Base-by-base conservation (phyloP, 2,329 filamentous ascomycete species). In the Fusarium incarnatum region DNA sequence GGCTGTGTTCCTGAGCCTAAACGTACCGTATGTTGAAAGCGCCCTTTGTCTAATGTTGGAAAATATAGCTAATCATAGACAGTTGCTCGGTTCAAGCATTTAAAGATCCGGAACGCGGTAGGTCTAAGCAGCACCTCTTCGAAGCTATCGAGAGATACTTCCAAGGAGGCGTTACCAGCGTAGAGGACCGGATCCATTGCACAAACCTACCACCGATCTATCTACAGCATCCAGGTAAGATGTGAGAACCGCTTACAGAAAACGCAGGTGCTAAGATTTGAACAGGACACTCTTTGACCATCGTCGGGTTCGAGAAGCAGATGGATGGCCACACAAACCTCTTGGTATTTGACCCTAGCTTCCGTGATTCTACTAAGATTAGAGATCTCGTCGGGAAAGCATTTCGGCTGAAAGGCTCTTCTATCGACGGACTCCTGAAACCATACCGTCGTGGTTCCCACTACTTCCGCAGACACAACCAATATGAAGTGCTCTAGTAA, bases 291-390 rank as follows among this genome's bases (percentile, higher is more conserved):
- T 98, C 94, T 2, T 85, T 97, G 83, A 97, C 94, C 1, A 94
- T 98, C 54, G 85, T 98, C 57, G 95, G 95, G 0, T 85, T 97
- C 27, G 94, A 98, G 79, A 88, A 87, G 70, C 87, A 86, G 28
- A 83, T 81, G 34, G 85, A 91, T 63, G 92, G 92, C 27, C 82
- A 83, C 20, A 82, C 85, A 54, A 92, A 92, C 71, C 82, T 98
- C 20, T 83, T 98, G 1, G 92, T 97, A 15, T 97, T 97, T 77
- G 94, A 98, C 77, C 94, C 95, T 2, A 92, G 92, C 81, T 94
- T 93, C 78, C 89, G 87, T 57, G 91, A 94, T 47, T 87, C 91
- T 1, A 83, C 84, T 4, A 85, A 84, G 20, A 86, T 97, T 74
- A 85, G 83, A 67, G 87, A 86, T 56, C 80, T 93, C 28, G 83